These are phyloP conservation scores for Leptodermis oblonga DNA, from an alignment of 257 asterid species.

Conservation along the genomic window DNA sequence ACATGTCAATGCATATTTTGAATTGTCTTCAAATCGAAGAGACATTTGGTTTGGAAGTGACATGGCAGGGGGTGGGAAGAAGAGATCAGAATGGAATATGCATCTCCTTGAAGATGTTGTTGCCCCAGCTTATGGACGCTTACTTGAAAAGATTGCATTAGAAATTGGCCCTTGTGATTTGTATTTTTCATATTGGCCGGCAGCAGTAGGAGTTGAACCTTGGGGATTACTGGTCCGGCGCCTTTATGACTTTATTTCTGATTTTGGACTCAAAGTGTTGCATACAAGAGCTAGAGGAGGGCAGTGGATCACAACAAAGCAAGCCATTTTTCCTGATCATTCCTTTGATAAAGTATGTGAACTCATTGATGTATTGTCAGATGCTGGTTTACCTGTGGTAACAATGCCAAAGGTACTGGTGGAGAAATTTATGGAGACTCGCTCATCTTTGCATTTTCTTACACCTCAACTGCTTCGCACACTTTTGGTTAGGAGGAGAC, in stretches of 20 bases:
- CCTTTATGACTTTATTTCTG: constrained; percentile 66
- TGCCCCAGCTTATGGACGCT: constrained; percentile 92
- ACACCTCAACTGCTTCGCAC: constrained; percentile 85
- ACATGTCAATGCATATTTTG: constrained; percentile 90
- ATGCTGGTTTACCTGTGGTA: constrained; percentile 82
- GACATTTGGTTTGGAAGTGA: constrained; percentile 98
- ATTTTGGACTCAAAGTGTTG: constrained; percentile 59
- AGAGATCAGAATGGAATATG: constrained; percentile 92
- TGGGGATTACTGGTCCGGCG: constrained; percentile 78
- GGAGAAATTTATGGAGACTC: constrained; percentile 62
- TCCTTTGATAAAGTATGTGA: constrained; percentile 63
- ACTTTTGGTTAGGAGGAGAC: constrained; percentile 60
- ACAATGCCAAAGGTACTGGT: constrained; percentile 62
- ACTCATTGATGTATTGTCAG: constrained; percentile 70
- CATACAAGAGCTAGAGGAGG: constrained; percentile 91
- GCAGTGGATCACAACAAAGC: constrained; percentile 87
- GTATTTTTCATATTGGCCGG: constrained; percentile 87
- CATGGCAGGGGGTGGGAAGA: constrained; percentile 98
- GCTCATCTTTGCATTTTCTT: constrained; percentile 77
- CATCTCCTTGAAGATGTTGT: constrained; percentile 84
- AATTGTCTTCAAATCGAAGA: constrained; percentile 91
- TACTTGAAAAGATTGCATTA: constrained; percentile 71
- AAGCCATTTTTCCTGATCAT: constrained; percentile 87
- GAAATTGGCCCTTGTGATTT: constrained; percentile 79
- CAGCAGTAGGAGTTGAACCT: constrained; percentile 64